A percentile compares a stretch with the other conserved stretches of the same genome.
phyloP scores from a whole-genome alignment of 2,329 filamentous ascomycete species.

The Aurifilum marmelostoma region DNA sequence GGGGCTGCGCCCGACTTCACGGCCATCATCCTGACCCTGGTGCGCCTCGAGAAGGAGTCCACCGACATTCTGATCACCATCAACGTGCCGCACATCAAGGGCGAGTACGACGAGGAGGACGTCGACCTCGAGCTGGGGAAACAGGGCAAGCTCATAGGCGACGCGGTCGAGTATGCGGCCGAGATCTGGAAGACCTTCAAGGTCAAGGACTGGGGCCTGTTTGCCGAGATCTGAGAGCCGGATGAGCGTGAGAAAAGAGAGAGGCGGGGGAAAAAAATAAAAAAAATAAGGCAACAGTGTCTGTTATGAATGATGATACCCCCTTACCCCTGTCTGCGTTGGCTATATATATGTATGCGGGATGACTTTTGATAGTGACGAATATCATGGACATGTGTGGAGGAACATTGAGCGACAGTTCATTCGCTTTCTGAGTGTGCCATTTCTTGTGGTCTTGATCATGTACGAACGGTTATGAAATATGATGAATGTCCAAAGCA shows the following conservation, averaged over 20 bases:
- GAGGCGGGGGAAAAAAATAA: no score
- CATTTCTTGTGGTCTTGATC: neutral
- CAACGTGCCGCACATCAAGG: conserved; percentile 82
- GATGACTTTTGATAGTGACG: conserved; percentile 8
- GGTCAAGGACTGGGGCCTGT: conserved; percentile 80
- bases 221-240: conserved; percentile 49
- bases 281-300: neutral
- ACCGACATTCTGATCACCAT: conserved; percentile 86
- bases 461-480: neutral
- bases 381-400: conserved; percentile 20
- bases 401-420: neutral
- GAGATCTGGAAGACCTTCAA: conserved; percentile 74
- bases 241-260: neutral
- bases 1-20: conserved; percentile 64
- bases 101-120: conserved; percentile 73
- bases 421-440: neutral
- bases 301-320: conserved; percentile 26
- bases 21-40: conserved; percentile 74
- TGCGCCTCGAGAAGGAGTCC: conserved; percentile 73
- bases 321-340: conserved; percentile 7
- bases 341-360: neutral
- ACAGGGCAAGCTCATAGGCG: conserved; percentile 69
- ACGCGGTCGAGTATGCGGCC: conserved; percentile 68
- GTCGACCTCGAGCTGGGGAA: conserved; percentile 69
- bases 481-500: neutral